Evolutionary conservation across 1,284 basidiomycete genomes (phyloP), one percentile per base, ranked within the genome.

Genomic region (Crepidotus sp.): DNA sequence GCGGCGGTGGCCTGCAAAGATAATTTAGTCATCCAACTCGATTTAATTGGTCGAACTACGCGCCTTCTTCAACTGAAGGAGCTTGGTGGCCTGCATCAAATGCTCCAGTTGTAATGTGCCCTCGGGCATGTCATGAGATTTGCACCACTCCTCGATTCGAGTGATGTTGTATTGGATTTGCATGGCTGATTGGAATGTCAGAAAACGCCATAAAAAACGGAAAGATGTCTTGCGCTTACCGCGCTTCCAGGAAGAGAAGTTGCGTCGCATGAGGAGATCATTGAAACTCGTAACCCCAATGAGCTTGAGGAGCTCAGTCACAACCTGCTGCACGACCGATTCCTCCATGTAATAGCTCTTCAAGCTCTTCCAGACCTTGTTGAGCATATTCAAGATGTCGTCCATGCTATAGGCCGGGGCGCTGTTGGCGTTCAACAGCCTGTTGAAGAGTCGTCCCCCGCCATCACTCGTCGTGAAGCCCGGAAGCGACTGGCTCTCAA

Each of bases 261-360:
- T 98, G 40, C 96, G 77, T 57, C 96, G 76, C 95, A 99, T 98
- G 47, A 99, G 71, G 52, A 99, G 75, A 58, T 99, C 96, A 62
- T 99, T 99, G 69, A 99, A 99, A 56, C 91, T 93, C 54, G 92
- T 93, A 36, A 97, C 93, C 15, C 96, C 96, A 57, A 98, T 91
- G 52, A 98, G 69, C 69, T 97, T 97, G 55, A 98, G 77, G 22
- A 98, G 73, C 66, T 99, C 96, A 3, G 92, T 97, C 50, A 97
- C 76, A 34, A 96, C 95, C 63, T 98, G 96, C 59, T 96, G 93
- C 46, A 96, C 86, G 47, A 99, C 94, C 40, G 86, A 87, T 59
- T 98, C 93, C 65, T 99, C 96, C 79, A 98, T 90, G 62, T 96
- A 98, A 65, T 96, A 99, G 65, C 90, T 93, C 77, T 97, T 98